Evolutionary conservation across 1,284 basidiomycete genomes (phyloP), one percentile per base, ranked within the genome.

Genomic region (Cyathus olla): DNA sequence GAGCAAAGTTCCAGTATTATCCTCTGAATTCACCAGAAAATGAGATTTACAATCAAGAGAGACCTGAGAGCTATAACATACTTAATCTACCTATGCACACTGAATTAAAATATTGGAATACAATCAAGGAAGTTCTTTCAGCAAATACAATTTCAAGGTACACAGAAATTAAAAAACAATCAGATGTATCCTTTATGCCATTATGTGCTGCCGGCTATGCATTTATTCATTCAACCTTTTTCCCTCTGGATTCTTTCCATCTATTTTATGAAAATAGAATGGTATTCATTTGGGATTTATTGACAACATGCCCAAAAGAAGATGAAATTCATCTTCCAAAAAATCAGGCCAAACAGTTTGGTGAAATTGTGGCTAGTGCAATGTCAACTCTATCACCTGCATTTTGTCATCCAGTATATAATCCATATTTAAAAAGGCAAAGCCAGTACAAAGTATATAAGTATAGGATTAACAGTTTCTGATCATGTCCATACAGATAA

Each of bases 161-260:
- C 28, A 60, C 57, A 17, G 57, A 24, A 27, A 73, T 74, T 35
- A 65, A 65, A 15, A 65, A 56, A 24, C 19, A 42, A 22, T 69
- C 71, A 35, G 75, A 74, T 22, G 57, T 76, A 46, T 59, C 65
- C 8, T 57, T 62, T 5, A 56, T 75, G 46, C 73, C 74, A 8
- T 58, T 76, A 17, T 67, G 66, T 59, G 69, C 67, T 29, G 67
- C 69, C 44, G 72, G 69, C 46, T 42, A 40, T 17, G 73, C 71
- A 11, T 75, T 75, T 55, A 40, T 66, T 2, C 71, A 74, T 56
- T 72, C 72, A 22, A 61, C 64, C 6, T 75, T 70, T 37, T 74
- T 73, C 48, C 75, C 72, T 11, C 22, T 72, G 3, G 71, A 76
- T 61, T 73, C 73, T 27, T 75, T 74, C 49, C 73, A 76, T 65